Evolutionary conservation across 371 early-diverging fungal genomes (phyloP).

Genomic region (Apophysomyces variabilis): DNA sequence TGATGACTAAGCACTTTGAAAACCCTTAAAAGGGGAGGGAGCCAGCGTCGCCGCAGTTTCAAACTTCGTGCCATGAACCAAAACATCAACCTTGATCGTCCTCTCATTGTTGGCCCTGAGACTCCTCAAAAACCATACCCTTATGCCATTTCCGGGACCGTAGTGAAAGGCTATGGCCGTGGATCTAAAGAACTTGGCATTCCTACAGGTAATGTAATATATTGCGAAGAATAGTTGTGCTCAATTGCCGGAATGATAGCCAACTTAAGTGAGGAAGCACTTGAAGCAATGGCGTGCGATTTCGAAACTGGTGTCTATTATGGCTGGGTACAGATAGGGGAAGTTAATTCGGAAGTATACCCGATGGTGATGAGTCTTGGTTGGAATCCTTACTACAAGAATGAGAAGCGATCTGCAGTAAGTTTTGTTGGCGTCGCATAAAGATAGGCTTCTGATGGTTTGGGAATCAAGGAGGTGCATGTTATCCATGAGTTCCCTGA

Average conservation of each 20-base stretch:
- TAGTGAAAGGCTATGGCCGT: slow-evolving; percentile 92
- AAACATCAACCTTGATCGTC: slow-evolving; percentile 53
- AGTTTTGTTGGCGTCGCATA: slow-evolving; percentile 21
- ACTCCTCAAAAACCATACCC: slow-evolving; percentile 69
- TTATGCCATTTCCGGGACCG: slow-evolving; percentile 74
- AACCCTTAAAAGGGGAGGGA: neutral
- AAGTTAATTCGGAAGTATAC: slow-evolving; percentile 57
- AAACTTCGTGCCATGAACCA: slow-evolving; percentile 11
- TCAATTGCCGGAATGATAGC: slow-evolving; percentile 54
- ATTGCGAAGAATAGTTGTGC: neutral
- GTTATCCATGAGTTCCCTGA: slow-evolving; percentile 84
- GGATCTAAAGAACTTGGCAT: slow-evolving; percentile 96
- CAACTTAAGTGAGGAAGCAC: slow-evolving; percentile 86
- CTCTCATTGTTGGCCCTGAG: slow-evolving; percentile 64
- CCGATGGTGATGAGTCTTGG: slow-evolving; percentile 99
- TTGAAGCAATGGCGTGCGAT: slow-evolving; percentile 63
- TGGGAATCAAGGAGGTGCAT: slow-evolving; percentile 83
- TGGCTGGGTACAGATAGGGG: slow-evolving; percentile 88
- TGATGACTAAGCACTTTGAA: neutral
- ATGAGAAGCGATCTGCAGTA: slow-evolving; percentile 93
- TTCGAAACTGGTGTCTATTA: slow-evolving; percentile 92
- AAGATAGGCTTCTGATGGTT: neutral
- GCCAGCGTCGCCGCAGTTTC: neutral
- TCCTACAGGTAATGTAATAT: slow-evolving; percentile 81
- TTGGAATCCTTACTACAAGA: slow-evolving; percentile 98